Conservation (phyloP, 352 stramenopile species). For the Phytophthora europaea region DNA sequence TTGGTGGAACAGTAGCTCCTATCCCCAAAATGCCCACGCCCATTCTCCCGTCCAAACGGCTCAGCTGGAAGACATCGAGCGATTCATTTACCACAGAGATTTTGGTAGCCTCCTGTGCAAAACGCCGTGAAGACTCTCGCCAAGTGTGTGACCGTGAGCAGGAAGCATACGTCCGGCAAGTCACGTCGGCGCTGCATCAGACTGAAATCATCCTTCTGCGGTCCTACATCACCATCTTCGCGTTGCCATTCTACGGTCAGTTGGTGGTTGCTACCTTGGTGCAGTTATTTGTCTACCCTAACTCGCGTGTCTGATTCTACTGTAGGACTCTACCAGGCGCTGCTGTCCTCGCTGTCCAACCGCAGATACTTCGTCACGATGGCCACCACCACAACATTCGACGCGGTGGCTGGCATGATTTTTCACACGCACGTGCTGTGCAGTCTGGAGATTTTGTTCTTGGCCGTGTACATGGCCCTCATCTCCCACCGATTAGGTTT, state of each 20-base stretch:
- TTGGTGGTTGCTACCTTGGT: background rate
- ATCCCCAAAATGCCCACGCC: background rate
- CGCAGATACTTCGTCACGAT: conserved; percentile 32
- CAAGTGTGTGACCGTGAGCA: background rate
- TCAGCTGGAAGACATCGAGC: background rate
- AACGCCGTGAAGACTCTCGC: background rate
- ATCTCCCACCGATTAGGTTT: conserved; percentile 7
- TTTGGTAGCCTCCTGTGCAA: background rate
- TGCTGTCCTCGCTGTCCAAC: conserved; percentile 31
- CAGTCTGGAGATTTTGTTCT: conserved; percentile 27
- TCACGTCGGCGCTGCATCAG: conserved; percentile 22
- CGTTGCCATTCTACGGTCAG: conserved; percentile 29
- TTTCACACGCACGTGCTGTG: conserved; percentile 21
- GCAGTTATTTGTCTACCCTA: background rate
- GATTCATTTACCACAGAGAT: background rate
- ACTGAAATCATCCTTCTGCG: conserved; percentile 37
- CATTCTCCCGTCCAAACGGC: background rate
- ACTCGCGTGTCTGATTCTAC: background rate
- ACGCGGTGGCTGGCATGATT: conserved; percentile 15
- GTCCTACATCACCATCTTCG: conserved; percentile 33
- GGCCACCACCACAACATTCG: conserved; percentile 14
- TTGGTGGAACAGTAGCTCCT: background rate
- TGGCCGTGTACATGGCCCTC: conserved; percentile 25
- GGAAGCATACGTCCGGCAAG: conserved; percentile 18
- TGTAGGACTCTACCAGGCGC: conserved; percentile 22